phyloP scores from a whole-genome alignment of 1,284 basidiomycete genomes.

The Heterobasidion occidentale region DNA sequence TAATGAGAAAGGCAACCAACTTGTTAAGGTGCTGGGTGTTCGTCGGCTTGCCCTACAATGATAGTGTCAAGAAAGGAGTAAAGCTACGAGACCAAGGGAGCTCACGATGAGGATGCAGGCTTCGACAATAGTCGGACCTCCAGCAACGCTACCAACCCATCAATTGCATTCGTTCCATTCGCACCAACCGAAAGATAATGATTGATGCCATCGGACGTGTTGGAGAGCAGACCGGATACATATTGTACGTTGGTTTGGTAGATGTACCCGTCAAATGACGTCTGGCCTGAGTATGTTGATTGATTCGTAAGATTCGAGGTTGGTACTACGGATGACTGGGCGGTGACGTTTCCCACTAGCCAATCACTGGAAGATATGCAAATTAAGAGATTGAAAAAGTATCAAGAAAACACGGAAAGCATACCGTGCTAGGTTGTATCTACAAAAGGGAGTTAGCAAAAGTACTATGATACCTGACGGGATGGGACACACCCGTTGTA shows the following conservation, averaged over 20 bases:
- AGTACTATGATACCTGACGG: background rate
- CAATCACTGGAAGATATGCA: conserved; percentile 48
- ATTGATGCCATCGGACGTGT: conserved; percentile 72
- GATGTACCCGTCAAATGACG: conserved; percentile 52
- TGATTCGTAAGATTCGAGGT: conserved; percentile 50
- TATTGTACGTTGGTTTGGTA: conserved; percentile 68
- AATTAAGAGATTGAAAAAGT: conserved; percentile 12
- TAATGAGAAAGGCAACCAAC: background rate
- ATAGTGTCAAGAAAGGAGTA: background rate
- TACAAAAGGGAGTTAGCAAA: conserved; percentile 12
- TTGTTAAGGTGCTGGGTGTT: background rate
- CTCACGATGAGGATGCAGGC: conserved; percentile 23
- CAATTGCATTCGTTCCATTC: conserved; percentile 58
- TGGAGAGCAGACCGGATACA: conserved; percentile 57
- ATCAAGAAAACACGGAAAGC: conserved; percentile 13
- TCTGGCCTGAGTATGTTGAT: conserved; percentile 49
- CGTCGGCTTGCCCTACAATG: background rate
- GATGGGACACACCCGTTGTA: conserved; percentile 38
- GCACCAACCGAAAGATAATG: conserved; percentile 60
- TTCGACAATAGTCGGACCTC: conserved; percentile 58
- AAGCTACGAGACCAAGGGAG: background rate
- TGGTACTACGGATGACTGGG: conserved; percentile 39
- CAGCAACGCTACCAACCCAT: conserved; percentile 82
- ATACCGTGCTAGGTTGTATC: conserved; percentile 50
- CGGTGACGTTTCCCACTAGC: conserved; percentile 75